These are phyloP conservation scores for Ceratocystis eucalypticola DNA, from an alignment of 2,329 filamentous ascomycete genomes.

Conservation along the genomic window DNA sequence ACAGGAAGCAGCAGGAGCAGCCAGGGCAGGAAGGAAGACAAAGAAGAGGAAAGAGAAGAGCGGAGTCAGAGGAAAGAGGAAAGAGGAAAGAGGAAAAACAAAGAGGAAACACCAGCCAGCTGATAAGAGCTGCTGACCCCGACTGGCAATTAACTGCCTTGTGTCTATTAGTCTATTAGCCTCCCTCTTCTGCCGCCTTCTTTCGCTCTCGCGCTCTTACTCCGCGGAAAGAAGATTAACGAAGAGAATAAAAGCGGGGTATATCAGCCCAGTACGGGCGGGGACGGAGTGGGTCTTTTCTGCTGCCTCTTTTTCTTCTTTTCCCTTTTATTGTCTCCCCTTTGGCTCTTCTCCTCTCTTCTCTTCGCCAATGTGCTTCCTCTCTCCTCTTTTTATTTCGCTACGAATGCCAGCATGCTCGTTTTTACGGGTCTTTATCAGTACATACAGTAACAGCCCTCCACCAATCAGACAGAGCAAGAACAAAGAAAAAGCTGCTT, in stretches of 20 bases:
- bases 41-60: not conserved
- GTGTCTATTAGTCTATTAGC: not conserved
- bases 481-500: no score
- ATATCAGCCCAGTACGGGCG: not conserved
- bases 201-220: not conserved
- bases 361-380: not conserved
- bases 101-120: not conserved
- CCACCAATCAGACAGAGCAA: no score
- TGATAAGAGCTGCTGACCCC: not conserved
- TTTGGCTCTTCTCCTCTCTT: not conserved
- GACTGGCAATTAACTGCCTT: not conserved
- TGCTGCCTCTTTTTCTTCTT: not conserved
- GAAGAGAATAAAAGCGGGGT: not conserved
- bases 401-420: no score
- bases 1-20: not conserved
- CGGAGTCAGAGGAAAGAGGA: not conserved
- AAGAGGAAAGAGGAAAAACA: not conserved
- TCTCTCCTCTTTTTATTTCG: no score
- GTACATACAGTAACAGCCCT: no score
- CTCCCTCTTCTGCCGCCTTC: not conserved
- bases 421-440: no score
- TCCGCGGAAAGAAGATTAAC: not conserved
- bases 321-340: not conserved
- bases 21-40: not conserved
- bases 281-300: not conserved